A percentile compares a stretch with the other conserved stretches of the same genome.
phyloP scores from a whole-genome alignment of 371 early-diverging fungal species.

The Mucor racemosus region DNA sequence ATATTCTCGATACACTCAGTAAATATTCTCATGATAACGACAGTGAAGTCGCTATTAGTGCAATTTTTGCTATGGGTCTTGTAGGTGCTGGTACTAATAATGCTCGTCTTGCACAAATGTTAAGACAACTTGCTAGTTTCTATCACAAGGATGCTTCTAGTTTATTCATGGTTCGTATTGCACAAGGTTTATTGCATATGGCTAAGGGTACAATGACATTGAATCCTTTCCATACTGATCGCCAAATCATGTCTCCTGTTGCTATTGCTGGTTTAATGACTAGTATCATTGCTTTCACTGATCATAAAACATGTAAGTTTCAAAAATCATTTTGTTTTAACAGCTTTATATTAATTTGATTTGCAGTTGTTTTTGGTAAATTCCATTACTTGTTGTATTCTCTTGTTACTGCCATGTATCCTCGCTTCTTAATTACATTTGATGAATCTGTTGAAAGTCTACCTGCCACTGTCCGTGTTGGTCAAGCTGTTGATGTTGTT shows the following conservation, averaged over 20 bases:
- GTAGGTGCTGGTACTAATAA: slow-evolving; percentile 99
- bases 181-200: slow-evolving; percentile 98
- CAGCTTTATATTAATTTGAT: not conserved
- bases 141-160: slow-evolving; percentile 95
- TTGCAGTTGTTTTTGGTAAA: slow-evolving; percentile 79
- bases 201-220: slow-evolving; percentile 97
- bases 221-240: slow-evolving; percentile 93
- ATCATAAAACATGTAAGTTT: slow-evolving; percentile 80
- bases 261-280: slow-evolving; percentile 91
- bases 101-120: slow-evolving; percentile 96
- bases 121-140: slow-evolving; percentile 96
- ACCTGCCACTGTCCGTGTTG: slow-evolving; percentile 93
- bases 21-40: slow-evolving; percentile 98
- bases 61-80: slow-evolving; percentile 98
- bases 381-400: slow-evolving; percentile 95
- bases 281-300: slow-evolving; percentile 88
- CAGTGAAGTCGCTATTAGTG: slow-evolving; percentile 90
- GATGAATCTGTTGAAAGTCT: slow-evolving; percentile 83
- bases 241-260: slow-evolving; percentile 88
- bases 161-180: slow-evolving; percentile 93
- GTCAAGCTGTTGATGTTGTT: slow-evolving; percentile 98
- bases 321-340: not conserved
- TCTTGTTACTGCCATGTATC: slow-evolving; percentile 93
- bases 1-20: slow-evolving; percentile 93
- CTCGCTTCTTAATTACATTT: slow-evolving; percentile 96